Conservation (phyloP, 345 rosid species). For the Populus nigra region DNA sequence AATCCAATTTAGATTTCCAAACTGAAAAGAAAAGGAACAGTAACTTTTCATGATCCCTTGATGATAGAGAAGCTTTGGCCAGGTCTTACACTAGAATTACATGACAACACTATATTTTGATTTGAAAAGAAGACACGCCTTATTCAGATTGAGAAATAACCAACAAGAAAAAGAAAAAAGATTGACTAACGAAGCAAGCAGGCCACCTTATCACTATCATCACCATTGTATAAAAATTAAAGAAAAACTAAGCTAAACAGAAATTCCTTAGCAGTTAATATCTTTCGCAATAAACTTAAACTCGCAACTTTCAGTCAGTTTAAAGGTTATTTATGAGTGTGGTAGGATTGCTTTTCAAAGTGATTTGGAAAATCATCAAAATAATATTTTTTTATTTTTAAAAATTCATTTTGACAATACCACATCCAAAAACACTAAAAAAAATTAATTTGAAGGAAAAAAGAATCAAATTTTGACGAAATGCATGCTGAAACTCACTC, state of each 20-base stretch:
- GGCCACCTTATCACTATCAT: neutral
- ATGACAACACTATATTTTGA: neutral
- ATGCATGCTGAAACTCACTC: too few species aligned
- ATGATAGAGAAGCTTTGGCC: neutral
- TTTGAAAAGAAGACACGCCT: neutral
- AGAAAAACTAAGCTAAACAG: neutral
- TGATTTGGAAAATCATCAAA: too few species aligned
- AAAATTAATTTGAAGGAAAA: too few species aligned
- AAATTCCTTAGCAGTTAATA: neutral
- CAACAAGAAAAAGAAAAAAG: neutral
- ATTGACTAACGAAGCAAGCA: neutral
- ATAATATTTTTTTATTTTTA: too few species aligned
- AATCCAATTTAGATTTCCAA: neutral
- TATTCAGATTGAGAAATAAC: slow-evolving; percentile 8
- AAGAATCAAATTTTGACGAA: too few species aligned
- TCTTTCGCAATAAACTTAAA: neutral
- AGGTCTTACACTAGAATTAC: neutral
- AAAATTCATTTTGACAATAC: too few species aligned
- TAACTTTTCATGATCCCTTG: neutral
- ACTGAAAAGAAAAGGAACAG: neutral
- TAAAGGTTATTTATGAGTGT: too few species aligned
- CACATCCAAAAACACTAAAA: too few species aligned
- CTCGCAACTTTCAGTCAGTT: slow-evolving; percentile 1
- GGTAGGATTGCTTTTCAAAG: too few species aligned
- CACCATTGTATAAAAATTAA: neutral